These are phyloP conservation scores for Xylaria multiplex DNA, from an alignment of 2,329 filamentous ascomycete genomes.

Conservation along the genomic window DNA sequence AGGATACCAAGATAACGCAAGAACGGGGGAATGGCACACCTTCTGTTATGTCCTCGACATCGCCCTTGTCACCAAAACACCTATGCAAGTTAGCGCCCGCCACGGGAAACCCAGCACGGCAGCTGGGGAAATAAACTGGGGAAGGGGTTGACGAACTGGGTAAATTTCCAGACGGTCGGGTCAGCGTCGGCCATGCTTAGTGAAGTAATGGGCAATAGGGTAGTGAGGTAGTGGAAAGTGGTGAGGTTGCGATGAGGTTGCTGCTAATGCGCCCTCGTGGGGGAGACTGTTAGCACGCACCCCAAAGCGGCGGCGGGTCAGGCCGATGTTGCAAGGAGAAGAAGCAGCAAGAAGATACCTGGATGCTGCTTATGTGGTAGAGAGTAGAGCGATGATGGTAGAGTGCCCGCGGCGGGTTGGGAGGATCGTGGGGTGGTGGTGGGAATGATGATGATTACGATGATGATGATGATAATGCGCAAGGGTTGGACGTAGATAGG, in stretches of 20 bases:
- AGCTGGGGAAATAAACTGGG: constrained; percentile 18
- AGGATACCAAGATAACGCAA: not conserved
- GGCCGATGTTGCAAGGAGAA: constrained; percentile 27
- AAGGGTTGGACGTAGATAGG: constrained; percentile 39
- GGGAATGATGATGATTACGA: constrained; percentile 37
- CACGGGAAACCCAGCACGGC: constrained; percentile 34
- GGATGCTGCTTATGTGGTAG: constrained; percentile 19
- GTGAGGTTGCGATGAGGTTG: constrained; percentile 34
- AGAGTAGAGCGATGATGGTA: constrained; percentile 29
- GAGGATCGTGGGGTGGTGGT: constrained; percentile 31
- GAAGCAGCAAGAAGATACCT: constrained; percentile 34
- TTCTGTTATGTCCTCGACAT: constrained; percentile 99
- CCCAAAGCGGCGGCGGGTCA: constrained; percentile 33
- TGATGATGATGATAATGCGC: constrained; percentile 37
- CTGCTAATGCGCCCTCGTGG: constrained; percentile 38
- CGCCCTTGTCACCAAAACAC: constrained; percentile 99
- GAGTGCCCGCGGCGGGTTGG: constrained; percentile 25
- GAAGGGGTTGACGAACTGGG: constrained; percentile 33
- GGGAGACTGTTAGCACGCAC: constrained; percentile 37
- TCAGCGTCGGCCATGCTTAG: constrained; percentile 40
- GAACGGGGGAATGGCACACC: constrained; percentile 61
- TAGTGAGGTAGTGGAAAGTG: constrained; percentile 20
- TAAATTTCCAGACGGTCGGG: constrained; percentile 41
- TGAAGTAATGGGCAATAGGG: constrained; percentile 24
- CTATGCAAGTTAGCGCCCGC: constrained; percentile 59